Evolutionary conservation across 2,329 filamentous ascomycete genomes (phyloP).

Genomic region (Triangularia verruculosa): DNA sequence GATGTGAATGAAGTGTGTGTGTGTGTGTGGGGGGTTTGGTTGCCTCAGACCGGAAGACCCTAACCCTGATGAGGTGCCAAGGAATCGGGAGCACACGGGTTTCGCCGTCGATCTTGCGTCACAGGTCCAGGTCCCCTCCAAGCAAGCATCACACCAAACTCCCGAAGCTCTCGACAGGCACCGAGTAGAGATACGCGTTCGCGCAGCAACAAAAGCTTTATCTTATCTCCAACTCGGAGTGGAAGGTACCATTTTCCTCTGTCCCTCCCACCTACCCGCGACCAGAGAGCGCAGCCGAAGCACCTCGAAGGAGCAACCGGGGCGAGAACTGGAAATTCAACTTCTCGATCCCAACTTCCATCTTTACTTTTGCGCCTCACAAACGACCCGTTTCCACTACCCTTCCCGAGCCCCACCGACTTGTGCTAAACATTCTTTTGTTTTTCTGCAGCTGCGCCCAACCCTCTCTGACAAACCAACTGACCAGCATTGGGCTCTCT

Average conservation of each 20-base stretch:
- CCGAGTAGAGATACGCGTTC: neutral
- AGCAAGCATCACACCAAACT: neutral
- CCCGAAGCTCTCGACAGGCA: neutral
- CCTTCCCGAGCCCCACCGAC: neutral
- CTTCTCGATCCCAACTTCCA: neutral
- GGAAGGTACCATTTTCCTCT: too few species aligned
- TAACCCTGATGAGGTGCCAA: neutral
- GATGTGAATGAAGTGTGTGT: too few species aligned
- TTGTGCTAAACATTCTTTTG: neutral
- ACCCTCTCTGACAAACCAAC: neutral
- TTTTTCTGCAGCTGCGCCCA: neutral
- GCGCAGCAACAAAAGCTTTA: neutral
- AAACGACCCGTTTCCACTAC: neutral
- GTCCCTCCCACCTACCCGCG: too few species aligned
- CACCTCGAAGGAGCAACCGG: neutral
- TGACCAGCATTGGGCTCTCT: neutral
- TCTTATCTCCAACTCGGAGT: neutral
- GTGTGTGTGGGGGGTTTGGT: too few species aligned
- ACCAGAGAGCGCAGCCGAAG: neutral
- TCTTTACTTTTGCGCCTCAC: neutral
- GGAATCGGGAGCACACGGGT: neutral
- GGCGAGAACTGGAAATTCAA: neutral
- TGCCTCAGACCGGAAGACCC: too few species aligned
- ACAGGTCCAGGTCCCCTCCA: neutral
- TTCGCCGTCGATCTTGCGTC: conserved; percentile 5